phyloP scores from a whole-genome alignment of 805 yeast genomes.

The Wickerhamomyces tratensis region DNA sequence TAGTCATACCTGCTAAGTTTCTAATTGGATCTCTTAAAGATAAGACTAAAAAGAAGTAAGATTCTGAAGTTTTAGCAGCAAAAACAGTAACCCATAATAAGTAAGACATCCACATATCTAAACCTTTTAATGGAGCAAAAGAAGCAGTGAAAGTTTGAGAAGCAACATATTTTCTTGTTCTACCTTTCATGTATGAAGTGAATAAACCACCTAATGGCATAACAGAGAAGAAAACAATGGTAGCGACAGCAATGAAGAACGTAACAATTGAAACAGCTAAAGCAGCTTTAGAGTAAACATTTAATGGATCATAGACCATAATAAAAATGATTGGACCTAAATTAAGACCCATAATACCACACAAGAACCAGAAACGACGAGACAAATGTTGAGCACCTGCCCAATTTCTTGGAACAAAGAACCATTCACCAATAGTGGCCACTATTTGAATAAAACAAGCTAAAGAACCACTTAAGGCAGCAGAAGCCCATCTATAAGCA shows the following conservation, averaged over 20 bases:
- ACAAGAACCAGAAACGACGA: slow-evolving; percentile 74
- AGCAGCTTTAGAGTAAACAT: slow-evolving; percentile 61
- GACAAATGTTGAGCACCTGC: slow-evolving; percentile 97
- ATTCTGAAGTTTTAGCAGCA: slow-evolving; percentile 69
- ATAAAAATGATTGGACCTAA: slow-evolving; percentile 82
- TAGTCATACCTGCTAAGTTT: slow-evolving; percentile 48
- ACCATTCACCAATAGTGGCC: slow-evolving; percentile 91
- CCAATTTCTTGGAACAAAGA: slow-evolving; percentile 96
- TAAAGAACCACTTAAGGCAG: slow-evolving; percentile 85
- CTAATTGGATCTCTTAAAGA: slow-evolving; percentile 68
- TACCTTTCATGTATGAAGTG: slow-evolving; percentile 82
- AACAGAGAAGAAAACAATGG: slow-evolving; percentile 76
- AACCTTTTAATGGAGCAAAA: slow-evolving; percentile 68
- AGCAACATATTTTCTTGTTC: slow-evolving; percentile 81
- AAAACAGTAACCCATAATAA: slow-evolving; percentile 85
- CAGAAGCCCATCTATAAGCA: slow-evolving; percentile 87
- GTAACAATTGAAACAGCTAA: slow-evolving; percentile 74
- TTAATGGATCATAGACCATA: slow-evolving; percentile 68
- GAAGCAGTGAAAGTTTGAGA: slow-evolving; percentile 95
- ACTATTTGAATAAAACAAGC: slow-evolving; percentile 73
- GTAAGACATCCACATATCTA: slow-evolving; percentile 95
- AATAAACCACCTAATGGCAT: slow-evolving; percentile 97
- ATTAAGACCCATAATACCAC: slow-evolving; percentile 57
- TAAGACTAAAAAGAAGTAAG: slow-evolving; percentile 67
- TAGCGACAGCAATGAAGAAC: slow-evolving; percentile 80